phyloP scores from a whole-genome alignment of 768 basidiomycete genomes.

The Leccinum aurantiacum region DNA sequence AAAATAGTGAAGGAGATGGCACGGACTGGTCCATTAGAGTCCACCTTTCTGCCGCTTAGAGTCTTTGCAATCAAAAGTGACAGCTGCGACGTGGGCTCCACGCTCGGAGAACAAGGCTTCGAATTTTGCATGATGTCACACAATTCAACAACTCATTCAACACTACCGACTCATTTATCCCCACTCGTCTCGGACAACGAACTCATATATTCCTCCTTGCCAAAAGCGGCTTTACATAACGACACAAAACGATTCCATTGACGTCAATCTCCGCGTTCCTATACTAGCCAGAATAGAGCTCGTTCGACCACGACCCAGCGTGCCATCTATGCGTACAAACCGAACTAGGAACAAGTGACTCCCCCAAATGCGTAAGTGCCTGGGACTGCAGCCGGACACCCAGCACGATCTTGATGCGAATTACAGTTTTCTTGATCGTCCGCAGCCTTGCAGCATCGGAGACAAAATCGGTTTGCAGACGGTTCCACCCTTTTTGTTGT shows the following conservation, averaged over 20 bases:
- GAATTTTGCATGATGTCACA: background rate
- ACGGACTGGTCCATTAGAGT: no score
- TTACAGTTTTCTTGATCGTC: conserved; percentile 51
- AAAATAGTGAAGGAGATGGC: no score
- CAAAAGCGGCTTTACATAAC: background rate
- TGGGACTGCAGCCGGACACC: conserved; percentile 44
- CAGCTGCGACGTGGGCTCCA: background rate
- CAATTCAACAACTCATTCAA: background rate
- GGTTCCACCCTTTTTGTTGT: conserved; percentile 43
- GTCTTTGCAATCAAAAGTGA: no score
- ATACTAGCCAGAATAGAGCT: background rate
- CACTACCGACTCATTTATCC: background rate
- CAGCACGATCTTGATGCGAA: conserved; percentile 47
- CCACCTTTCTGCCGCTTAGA: no score
- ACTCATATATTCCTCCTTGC: background rate
- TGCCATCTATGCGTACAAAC: conserved; percentile 11
- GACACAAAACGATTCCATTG: background rate
- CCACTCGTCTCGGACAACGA: background rate
- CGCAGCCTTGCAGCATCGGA: conserved; percentile 44
- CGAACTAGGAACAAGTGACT: conserved; percentile 34
- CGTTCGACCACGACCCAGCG: conserved; percentile 17
- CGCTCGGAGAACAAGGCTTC: background rate
- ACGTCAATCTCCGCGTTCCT: background rate
- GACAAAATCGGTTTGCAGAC: conserved; percentile 44
- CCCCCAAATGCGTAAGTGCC: conserved; percentile 47